Evolutionary conservation across 768 basidiomycete species (phyloP).

Genomic region (Grammothele lineata): DNA sequence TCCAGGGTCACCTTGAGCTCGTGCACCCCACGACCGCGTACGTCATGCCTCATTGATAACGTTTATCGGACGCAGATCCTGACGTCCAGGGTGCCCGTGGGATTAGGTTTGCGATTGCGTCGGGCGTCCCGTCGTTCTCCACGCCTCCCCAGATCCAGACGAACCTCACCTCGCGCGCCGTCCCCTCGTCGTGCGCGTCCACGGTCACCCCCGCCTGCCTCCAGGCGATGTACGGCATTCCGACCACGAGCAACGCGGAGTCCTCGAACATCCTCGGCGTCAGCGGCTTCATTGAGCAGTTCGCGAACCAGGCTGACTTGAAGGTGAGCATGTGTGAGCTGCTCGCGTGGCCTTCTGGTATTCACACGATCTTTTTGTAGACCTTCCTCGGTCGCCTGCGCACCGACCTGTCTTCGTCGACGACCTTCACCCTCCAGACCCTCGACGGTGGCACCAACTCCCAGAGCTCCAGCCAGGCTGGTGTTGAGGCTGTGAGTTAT

Average conservation of each 20-base stretch:
- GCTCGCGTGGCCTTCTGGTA: slow-evolving; percentile 23
- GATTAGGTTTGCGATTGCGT: slow-evolving; percentile 34
- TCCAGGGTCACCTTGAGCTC: slow-evolving; percentile 27
- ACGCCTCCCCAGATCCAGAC: slow-evolving; percentile 15
- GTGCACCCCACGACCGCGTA: slow-evolving; percentile 30
- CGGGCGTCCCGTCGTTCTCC: slow-evolving; percentile 5
- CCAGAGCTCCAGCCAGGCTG: slow-evolving; percentile 21
- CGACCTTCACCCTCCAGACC: slow-evolving; percentile 21
- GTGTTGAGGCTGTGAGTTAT: slow-evolving; percentile 25
- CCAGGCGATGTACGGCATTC: slow-evolving; percentile 33
- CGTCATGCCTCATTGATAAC: slow-evolving; percentile 4
- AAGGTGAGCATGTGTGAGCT: slow-evolving; percentile 12
- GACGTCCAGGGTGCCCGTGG: no score
- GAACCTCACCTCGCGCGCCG: slow-evolving; percentile 23
- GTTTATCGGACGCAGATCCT: slow-evolving; percentile 27
- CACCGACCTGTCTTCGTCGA: slow-evolving; percentile 19
- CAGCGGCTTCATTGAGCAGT: slow-evolving; percentile 29
- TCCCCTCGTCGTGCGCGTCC: slow-evolving; percentile 23
- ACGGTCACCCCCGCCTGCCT: slow-evolving; percentile 27
- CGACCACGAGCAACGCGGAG: slow-evolving; percentile 25
- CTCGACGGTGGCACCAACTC: slow-evolving; percentile 27
- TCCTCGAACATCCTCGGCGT: slow-evolving; percentile 26
- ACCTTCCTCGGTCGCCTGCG: slow-evolving; percentile 22
- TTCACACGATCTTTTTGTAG: slow-evolving; percentile 32
- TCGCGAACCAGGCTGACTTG: slow-evolving; percentile 27